Percentiles rank a stretch among this genome's conserved stretches.
phyloP scores from a whole-genome alignment of 257 asterid species.

The Penstemon newberryi region DNA sequence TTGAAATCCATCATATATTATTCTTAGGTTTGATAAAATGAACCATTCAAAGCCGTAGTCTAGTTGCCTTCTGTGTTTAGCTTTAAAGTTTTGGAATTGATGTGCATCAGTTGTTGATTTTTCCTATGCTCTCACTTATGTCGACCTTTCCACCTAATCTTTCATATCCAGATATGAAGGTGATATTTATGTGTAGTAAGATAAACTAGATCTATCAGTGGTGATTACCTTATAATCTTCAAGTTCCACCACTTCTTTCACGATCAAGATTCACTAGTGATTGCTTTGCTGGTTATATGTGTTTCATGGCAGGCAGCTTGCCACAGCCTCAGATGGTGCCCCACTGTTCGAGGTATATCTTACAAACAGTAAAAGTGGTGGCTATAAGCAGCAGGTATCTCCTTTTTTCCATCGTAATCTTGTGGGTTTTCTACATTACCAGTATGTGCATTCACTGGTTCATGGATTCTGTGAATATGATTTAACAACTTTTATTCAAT shows the following conservation, averaged over 20 bases:
- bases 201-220: not conserved
- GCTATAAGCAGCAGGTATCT: constrained; percentile 77
- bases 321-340: constrained; percentile 69
- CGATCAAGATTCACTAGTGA: constrained; percentile 21
- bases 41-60: not conserved
- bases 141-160: not conserved
- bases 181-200: constrained; percentile 8
- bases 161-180: not conserved
- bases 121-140: not conserved
- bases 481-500: constrained; percentile 10
- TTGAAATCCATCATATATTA: not conserved
- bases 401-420: constrained; percentile 24
- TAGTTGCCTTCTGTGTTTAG: constrained; percentile 8
- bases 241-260: constrained; percentile 15
- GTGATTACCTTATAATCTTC: constrained; percentile 1
- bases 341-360: constrained; percentile 87
- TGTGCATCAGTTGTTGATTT: not conserved
- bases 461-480: constrained; percentile 12
- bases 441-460: constrained; percentile 8
- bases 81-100: not conserved
- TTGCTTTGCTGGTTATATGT: constrained; percentile 30
- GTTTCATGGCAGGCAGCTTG: constrained; percentile 77
- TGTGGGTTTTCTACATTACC: constrained; percentile 18
- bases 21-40: not conserved
- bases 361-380: constrained; percentile 53